Evolutionary conservation across 176 grass and related monocot genomes (phyloP), one percentile per base, ranked within the genome.

Genomic region (Oryza punctata): DNA sequence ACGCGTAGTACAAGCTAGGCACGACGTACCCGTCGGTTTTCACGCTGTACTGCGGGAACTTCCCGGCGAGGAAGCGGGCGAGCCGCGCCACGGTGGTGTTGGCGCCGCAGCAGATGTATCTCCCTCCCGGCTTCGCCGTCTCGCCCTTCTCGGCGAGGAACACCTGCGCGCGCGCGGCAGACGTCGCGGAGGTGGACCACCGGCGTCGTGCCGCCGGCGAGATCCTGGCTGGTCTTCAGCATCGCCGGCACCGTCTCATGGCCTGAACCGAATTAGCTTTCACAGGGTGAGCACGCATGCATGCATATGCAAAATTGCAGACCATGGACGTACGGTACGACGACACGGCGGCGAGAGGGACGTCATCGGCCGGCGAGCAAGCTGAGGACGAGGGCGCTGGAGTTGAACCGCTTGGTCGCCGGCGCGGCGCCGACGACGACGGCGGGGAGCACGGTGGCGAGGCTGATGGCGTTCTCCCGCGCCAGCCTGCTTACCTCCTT

Each of bases 21-120:
- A 40, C 23, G 13, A 40, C 23, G 13, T 35, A 40, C 75, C 63
- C 38, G 38, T 88, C 43, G 28, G 37, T 45, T 64, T 70, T 54
- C 12, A 88, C 89, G 3, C 16, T 9, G 71, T 94, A 90, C 52
- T 90, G 77, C 18, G 89, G 92, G 70, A 88, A 92, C 81, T 85
- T 90, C 3, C 78, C 27, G 1, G 73, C 41, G 29, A 94, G 89
- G 52, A 91, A 94, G 0, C 69, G 16, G 0, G 87, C 78, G 1
- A 94, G 90, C 63, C 80, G 78, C 0, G 74, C 7, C 60, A 88
- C 10, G 63, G 72, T 90, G 33, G 33, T 90, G 76, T 85, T 88
- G 46, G 82, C 24, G 7, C 81, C 24, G 46, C 90, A 90, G 78
- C 92, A 92, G 45, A 94, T 72, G 67, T 90, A 94, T 50, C 92